Conservation (phyloP, 2,329 filamentous ascomycete genomes). For the Thelonectria blattea region DNA sequence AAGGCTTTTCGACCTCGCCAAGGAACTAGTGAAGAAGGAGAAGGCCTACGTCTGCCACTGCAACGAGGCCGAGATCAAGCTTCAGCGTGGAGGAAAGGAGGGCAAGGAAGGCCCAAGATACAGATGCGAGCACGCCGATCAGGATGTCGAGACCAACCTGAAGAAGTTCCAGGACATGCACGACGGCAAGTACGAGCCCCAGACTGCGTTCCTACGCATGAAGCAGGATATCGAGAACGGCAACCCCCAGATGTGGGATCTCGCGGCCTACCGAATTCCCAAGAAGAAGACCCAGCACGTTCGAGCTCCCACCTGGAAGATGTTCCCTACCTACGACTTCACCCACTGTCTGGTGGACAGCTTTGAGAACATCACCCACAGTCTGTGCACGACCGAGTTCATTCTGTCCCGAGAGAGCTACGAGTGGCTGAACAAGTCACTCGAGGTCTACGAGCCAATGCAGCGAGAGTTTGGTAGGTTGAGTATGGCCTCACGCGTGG, state of each 20-base stretch:
- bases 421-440: conserved; percentile 83
- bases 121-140: conserved; percentile 80
- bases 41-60: conserved; percentile 89
- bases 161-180: conserved; percentile 87
- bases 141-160: conserved; percentile 77
- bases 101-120: conserved; percentile 70
- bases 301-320: conserved; percentile 86
- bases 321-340: conserved; percentile 96
- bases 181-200: conserved; percentile 86
- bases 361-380: conserved; percentile 91
- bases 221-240: conserved; percentile 84
- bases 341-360: conserved; percentile 91
- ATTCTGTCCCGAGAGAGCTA: conserved; percentile 84
- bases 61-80: conserved; percentile 80
- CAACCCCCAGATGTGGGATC: conserved; percentile 97
- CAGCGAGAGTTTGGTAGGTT: conserved; percentile 76
- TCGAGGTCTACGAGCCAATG: conserved; percentile 90
- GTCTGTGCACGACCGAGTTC: conserved; percentile 92
- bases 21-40: conserved; percentile 77
- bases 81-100: conserved; percentile 81
- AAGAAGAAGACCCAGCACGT: conserved; percentile 74
- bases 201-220: conserved; percentile 88
- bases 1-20: conserved; percentile 84
- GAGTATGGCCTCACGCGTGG: background rate
- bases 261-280: conserved; percentile 87